These are phyloP conservation scores for Lichtheimia ornata DNA, from an alignment of 371 early-diverging fungal species.

Conservation along the genomic window DNA sequence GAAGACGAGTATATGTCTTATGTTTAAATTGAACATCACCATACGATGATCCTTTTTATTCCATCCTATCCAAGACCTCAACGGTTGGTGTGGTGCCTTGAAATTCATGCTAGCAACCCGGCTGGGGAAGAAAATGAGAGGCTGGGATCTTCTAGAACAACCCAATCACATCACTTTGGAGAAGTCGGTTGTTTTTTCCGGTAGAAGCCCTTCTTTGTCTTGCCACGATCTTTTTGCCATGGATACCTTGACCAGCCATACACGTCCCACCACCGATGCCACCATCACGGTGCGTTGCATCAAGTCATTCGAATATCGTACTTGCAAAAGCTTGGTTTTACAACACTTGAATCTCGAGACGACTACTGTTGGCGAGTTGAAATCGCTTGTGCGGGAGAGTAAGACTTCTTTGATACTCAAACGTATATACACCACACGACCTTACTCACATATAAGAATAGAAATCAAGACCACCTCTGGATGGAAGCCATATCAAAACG, in stretches of 20 bases:
- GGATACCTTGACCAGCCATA: slow-evolving; percentile 50
- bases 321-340: slow-evolving; percentile 81
- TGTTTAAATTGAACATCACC: no score
- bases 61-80: no score
- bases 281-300: slow-evolving; percentile 86
- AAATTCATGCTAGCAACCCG: no score
- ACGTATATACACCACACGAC: neutral
- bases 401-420: slow-evolving; percentile 19
- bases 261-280: slow-evolving; percentile 56
- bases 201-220: neutral
- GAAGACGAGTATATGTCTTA: no score
- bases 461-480: slow-evolving; percentile 66
- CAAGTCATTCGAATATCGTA: slow-evolving; percentile 89
- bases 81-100: no score
- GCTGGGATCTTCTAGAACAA: no score
- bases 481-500: slow-evolving; percentile 75
- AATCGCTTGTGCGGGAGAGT: slow-evolving; percentile 68
- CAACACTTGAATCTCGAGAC: slow-evolving; percentile 67
- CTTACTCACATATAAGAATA: slow-evolving; percentile 19
- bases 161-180: no score
- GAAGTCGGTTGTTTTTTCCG: no score
- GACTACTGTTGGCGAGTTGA: slow-evolving; percentile 74
- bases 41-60: no score
- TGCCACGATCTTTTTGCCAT: neutral
- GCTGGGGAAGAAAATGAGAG: neutral